Percentiles rank a stretch among this genome's conserved stretches.
phyloP scores from a whole-genome alignment of 208 protist species.

The Herpetomonas samuelpessoai region DNA sequence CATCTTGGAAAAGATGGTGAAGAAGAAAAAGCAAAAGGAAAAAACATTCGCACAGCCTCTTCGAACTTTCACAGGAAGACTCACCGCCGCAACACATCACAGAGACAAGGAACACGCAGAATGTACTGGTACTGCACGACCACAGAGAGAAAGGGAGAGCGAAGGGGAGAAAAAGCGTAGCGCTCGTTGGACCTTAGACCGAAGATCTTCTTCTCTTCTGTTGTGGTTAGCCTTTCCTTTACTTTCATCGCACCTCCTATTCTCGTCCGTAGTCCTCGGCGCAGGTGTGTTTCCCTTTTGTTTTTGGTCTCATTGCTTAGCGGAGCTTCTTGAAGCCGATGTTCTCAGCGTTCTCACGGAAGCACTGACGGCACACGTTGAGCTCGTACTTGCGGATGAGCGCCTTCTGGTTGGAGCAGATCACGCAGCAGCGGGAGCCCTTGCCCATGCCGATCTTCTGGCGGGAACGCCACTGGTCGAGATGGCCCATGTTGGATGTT shows the following conservation, averaged over 20 bases:
- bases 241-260: too few relatives aligned
- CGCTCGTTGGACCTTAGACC: too few relatives aligned
- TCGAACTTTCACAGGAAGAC: too few relatives aligned
- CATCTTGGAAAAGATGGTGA: neutral
- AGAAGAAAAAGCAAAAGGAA: too few relatives aligned
- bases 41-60: too few relatives aligned
- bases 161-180: neutral
- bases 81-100: too few relatives aligned
- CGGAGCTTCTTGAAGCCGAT: constrained; percentile 91
- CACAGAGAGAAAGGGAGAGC: neutral
- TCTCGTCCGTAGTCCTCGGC: too few relatives aligned
- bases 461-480: constrained; percentile 91
- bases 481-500: constrained; percentile 82
- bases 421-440: constrained; percentile 85
- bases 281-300: too few relatives aligned
- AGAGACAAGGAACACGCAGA: too few relatives aligned
- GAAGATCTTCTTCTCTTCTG: too few relatives aligned
- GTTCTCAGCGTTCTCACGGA: constrained; percentile 91
- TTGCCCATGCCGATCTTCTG: constrained; percentile 93
- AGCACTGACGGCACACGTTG: constrained; percentile 94
- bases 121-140: too few relatives aligned
- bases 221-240: too few relatives aligned
- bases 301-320: constrained; percentile 50
- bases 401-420: constrained; percentile 92
- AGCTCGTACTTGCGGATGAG: constrained; percentile 95